Evolutionary conservation across 257 asterid species (phyloP).

Genomic region (Solanum bulbocastanum): DNA sequence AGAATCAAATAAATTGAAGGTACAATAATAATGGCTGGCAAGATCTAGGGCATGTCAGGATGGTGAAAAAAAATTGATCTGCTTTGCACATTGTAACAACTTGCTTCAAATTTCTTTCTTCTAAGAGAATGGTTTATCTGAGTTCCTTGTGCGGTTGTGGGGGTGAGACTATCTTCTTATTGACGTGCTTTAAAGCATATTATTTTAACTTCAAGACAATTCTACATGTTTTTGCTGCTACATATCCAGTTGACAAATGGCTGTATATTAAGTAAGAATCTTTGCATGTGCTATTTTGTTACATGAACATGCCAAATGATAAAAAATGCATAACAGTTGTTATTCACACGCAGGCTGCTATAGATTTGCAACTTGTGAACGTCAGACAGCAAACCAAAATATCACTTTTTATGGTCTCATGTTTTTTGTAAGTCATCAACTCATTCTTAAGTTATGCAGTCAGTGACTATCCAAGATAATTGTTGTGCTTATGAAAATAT

Average conservation of each 20-base stretch:
- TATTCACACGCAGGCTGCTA: conserved; percentile 44
- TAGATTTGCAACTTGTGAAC: conserved; percentile 57
- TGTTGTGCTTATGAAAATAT: not conserved
- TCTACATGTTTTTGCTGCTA: not conserved
- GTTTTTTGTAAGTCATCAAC: conserved; percentile 52
- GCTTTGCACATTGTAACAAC: not conserved
- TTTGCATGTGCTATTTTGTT: not conserved
- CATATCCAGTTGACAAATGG: not conserved
- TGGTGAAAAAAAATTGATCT: not conserved
- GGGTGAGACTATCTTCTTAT: not conserved
- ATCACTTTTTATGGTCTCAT: conserved; percentile 73
- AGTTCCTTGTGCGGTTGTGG: not conserved
- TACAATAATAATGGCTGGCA: not conserved
- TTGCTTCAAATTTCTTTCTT: not conserved
- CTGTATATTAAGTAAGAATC: not conserved
- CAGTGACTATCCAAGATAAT: not conserved
- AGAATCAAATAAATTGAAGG: not conserved
- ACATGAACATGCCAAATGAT: not conserved
- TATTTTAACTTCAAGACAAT: not conserved
- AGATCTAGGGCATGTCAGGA: not conserved
- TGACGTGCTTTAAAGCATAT: not conserved
- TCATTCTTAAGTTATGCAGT: not conserved
- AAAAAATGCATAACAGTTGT: not conserved
- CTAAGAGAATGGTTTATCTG: not conserved
- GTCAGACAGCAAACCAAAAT: conserved; percentile 55